phyloP scores from a whole-genome alignment of 495 filamentous ascomycete species.

The Talaromyces stipitatus region DNA sequence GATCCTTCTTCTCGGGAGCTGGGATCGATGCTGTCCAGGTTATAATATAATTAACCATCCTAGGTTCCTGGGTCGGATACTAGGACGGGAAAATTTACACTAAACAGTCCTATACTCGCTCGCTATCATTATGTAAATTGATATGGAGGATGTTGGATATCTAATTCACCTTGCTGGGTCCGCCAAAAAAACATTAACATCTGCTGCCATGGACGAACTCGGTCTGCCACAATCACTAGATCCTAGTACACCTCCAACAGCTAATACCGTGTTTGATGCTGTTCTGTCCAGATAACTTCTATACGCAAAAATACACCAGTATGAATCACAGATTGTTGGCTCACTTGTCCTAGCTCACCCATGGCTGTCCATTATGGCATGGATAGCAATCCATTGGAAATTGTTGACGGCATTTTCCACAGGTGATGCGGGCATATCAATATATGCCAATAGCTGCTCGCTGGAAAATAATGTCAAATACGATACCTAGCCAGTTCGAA shows the following conservation, averaged over 20 bases:
- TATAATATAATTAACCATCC: too few relatives aligned
- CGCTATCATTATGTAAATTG: not conserved
- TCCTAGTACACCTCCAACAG: not conserved
- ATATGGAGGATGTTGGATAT: not conserved
- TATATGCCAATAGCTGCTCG: not conserved
- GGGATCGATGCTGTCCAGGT: too few relatives aligned
- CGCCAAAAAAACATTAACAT: constrained; percentile 10
- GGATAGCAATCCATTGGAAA: not conserved
- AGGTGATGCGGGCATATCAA: not conserved
- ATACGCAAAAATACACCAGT: not conserved
- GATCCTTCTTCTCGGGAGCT: too few relatives aligned
- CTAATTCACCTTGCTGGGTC: constrained; percentile 1
- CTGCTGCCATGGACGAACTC: constrained; percentile 11
- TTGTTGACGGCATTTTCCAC: not conserved
- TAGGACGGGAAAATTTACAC: not conserved
- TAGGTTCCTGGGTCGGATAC: too few relatives aligned
- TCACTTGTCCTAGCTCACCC: not conserved
- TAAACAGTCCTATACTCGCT: not conserved
- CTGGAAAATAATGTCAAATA: not conserved
- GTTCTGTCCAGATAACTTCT: not conserved
- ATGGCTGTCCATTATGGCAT: not conserved
- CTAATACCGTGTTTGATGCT: not conserved
- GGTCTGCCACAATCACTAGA: not conserved
- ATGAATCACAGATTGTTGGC: not conserved
- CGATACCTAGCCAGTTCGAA: not conserved